Base-by-base conservation (phyloP, 2,329 filamentous ascomycete genomes). In the Aspergillus pseudonomiae region DNA sequence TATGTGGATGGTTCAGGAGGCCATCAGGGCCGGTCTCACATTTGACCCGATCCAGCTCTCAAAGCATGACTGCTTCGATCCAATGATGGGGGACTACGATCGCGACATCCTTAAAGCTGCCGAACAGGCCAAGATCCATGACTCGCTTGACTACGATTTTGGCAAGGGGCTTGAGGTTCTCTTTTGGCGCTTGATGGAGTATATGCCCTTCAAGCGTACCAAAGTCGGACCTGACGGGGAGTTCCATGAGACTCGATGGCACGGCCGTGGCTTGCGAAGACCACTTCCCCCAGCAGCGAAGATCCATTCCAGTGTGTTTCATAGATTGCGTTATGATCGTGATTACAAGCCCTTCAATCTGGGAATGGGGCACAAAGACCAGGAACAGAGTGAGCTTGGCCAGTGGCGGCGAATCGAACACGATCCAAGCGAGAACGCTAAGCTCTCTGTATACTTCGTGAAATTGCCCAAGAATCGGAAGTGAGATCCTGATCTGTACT, bases 1-100 rank as follows among this genome's bases (percentile, higher is more conserved):
- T 88, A 84, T 88, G 0, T 91, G 89, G 85, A 91, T 92, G 84
- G 84, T 91, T 1, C 78, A 84, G 46, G 86, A 88, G 74, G 86
- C 86, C 0, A 78, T 82, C 66, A 80, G 78, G 46, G 90, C 90
- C 0, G 90, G 90, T 0, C 82, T 94, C n/a, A 78, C 81, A 0
- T 91, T 93, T 64, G 90, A 93, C 66, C 34, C 63, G 1, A 34
- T 52, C 2, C 71, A 74, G 36, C 58, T 74, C 6, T 63, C 66
- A 24, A 54, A 32, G 14, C 62, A 69, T 24, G 63, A 66, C 2
- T 73, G 71, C 34, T 65, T 68, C n/a, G 57, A 69, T 12, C 60
- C 65, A 24, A 21, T 6, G 4, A 41, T 32, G 4, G 46, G 59
- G 12, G 19, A 56, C 11, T 62, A 52, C 11, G 41, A 67, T 7